Evolutionary conservation across 805 yeast species (phyloP), one percentile per base, ranked within the genome.

Genomic region (Jamesozyma gamospora): DNA sequence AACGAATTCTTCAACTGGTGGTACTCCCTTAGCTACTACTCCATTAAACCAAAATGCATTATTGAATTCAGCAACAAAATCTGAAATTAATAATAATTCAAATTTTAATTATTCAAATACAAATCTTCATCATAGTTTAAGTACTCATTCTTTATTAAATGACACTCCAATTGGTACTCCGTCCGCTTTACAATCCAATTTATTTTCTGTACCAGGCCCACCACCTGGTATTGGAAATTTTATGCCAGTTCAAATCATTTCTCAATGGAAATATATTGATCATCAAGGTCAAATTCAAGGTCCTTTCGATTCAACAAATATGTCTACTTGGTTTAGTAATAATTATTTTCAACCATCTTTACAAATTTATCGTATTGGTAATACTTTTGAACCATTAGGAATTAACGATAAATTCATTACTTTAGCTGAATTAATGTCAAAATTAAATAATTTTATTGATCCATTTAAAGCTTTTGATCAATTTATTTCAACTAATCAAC

Each of bases 251-350:
- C 12, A 12, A 9, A 31, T 35, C 30, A 60, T 64, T 39, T 70
- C 81, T 41, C 67, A 69, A 37, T 86, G 96, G 96, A 65, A 66
- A 40, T 86, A 86, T 58, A 63, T 79, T 37, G 96, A 86, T 57
- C 73, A 82, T 0, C 63, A 69, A 38, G 84, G 82, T 10, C 68
- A 64, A 36, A 74, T 76, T 40, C 94, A 84, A 58, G 96, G 96
- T n/a, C 95, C 96, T 2, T 86, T 85, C 61, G 69, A 70, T 30
- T 82, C 90, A 2, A 57, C 61, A 28, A 62, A 74, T 60, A 86
- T 86, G 96, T 85, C 82, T 48, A 75, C 69, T 36, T 86, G 96
- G 96, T 74, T 73, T 44, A 58, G 72, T 10, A 71, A 71, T 32
- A 77, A 79, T 2, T 82, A 78, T 62, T 70, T 84, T 48, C 69